These are phyloP conservation scores for Herpotrichia juniperi DNA, from an alignment of 2,329 filamentous ascomycete species.

Conservation along the genomic window DNA sequence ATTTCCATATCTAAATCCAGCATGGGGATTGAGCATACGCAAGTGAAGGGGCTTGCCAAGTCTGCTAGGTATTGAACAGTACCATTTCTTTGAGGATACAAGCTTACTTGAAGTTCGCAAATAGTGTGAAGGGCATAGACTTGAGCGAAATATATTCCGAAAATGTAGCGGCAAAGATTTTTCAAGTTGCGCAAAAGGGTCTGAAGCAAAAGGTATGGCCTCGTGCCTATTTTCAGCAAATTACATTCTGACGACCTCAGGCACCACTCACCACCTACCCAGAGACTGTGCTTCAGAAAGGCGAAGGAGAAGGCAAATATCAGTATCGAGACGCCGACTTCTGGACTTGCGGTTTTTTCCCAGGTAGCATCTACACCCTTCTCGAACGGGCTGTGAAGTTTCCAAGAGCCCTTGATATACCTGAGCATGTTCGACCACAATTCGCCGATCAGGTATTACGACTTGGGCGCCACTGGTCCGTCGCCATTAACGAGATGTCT, in stretches of 20 bases:
- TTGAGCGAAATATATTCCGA: conserved; percentile 35
- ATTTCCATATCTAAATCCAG: not conserved
- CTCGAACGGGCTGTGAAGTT: conserved; percentile 39
- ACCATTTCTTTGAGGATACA: not conserved
- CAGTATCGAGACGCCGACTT: conserved; percentile 44
- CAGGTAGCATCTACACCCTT: conserved; percentile 40
- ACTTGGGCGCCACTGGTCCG: conserved; percentile 37
- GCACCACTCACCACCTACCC: conserved; percentile 38
- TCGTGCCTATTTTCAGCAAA: not conserved
- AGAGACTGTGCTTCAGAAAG: conserved; percentile 39
- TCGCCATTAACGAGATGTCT: conserved; percentile 41
- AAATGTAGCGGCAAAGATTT: conserved; percentile 36
- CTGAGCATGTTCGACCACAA: conserved; percentile 18
- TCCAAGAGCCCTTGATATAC: conserved; percentile 30
- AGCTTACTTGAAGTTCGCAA: not conserved
- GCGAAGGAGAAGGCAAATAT: conserved; percentile 29
- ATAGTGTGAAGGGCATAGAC: conserved; percentile 28
- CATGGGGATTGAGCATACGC: not conserved
- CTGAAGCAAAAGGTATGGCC: conserved; percentile 26
- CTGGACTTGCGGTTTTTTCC: conserved; percentile 46
- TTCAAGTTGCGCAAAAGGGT: conserved; percentile 40
- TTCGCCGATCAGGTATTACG: conserved; percentile 31
- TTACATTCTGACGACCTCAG: conserved; percentile 6
- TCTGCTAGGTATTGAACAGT: not conserved
- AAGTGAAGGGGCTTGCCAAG: not conserved